Percentiles rank a stretch among this genome's conserved stretches.
phyloP scores from a whole-genome alignment of 108 stramenopile species.

The Conticribra weissflogii region DNA sequence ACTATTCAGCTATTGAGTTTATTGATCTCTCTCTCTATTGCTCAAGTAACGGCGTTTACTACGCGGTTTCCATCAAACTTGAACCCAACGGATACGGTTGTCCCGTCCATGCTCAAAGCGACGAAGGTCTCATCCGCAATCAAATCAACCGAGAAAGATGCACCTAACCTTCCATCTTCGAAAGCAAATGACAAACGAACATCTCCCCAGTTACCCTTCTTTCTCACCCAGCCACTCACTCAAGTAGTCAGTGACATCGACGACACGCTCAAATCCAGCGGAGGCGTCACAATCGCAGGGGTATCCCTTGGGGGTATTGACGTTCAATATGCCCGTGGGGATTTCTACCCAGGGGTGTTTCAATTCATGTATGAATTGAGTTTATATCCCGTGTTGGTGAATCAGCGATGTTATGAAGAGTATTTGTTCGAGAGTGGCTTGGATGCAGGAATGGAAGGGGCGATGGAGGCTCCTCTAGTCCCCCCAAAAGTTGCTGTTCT shows the following conservation, averaged over 20 bases:
- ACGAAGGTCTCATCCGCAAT: no score
- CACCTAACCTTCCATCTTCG: no score
- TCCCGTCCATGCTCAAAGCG: no score
- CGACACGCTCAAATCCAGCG: slow-evolving; percentile 92
- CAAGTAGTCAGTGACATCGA: slow-evolving; percentile 86
- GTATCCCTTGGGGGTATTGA: slow-evolving; percentile 93
- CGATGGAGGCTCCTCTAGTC: slow-evolving; percentile 29
- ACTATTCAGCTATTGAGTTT: no score
- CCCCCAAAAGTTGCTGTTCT: slow-evolving; percentile 93
- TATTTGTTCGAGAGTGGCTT: slow-evolving; percentile 18
- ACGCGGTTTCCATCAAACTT: no score
- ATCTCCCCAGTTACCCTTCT: not conserved
- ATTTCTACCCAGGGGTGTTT: slow-evolving; percentile 94
- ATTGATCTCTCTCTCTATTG: no score
- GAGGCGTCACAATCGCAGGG: slow-evolving; percentile 86
- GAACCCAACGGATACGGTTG: no score
- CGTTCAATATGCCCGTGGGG: slow-evolving; percentile 89
- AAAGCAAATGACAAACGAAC: no score
- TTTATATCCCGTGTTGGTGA: slow-evolving; percentile 43
- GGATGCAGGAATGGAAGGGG: not conserved
- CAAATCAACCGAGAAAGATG: not conserved
- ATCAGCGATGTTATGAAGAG: slow-evolving; percentile 36
- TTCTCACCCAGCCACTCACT: slow-evolving; percentile 31
- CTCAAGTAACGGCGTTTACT: no score
- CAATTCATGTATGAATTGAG: slow-evolving; percentile 94